These are phyloP conservation scores for Eruca vesicaria DNA, from an alignment of 441 rosid species.

Conservation along the genomic window DNA sequence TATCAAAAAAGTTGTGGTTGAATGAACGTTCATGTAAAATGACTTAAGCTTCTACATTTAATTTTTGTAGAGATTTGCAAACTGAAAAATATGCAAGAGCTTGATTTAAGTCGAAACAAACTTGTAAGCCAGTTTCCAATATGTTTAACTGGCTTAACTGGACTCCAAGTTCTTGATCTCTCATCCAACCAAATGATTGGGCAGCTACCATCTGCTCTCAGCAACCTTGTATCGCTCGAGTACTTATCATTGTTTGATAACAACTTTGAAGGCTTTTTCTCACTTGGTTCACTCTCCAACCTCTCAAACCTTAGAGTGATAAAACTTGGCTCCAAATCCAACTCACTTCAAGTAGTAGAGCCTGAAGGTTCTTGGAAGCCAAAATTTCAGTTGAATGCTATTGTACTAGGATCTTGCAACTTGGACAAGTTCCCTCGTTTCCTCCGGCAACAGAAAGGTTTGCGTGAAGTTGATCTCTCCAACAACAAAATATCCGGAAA, in stretches of 20 bases:
- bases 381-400: slow-evolving; percentile 17
- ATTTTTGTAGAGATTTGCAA: slow-evolving; percentile 10
- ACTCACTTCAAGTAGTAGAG: not conserved
- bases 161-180: slow-evolving; percentile 6
- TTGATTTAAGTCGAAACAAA: not conserved
- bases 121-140: not conserved
- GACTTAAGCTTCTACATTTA: not conserved
- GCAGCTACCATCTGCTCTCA: not conserved
- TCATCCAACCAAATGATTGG: slow-evolving; percentile 9
- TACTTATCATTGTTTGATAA: slow-evolving; percentile 3
- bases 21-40: not conserved
- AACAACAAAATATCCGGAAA: not conserved
- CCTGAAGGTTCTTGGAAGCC: not conserved
- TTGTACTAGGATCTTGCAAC: slow-evolving; percentile 6
- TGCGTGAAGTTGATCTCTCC: slow-evolving; percentile 20
- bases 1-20: not conserved
- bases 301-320: not conserved
- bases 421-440: slow-evolving; percentile 13
- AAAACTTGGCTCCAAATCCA: not conserved
- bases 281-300: not conserved
- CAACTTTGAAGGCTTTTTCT: not conserved
- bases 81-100: slow-evolving; percentile 1
- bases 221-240: not conserved
- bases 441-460: not conserved
- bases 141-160: not conserved